Evolutionary conservation across 1,139 yeast species (phyloP).

Genomic region (Kurtzmaniella quercitrusa): DNA sequence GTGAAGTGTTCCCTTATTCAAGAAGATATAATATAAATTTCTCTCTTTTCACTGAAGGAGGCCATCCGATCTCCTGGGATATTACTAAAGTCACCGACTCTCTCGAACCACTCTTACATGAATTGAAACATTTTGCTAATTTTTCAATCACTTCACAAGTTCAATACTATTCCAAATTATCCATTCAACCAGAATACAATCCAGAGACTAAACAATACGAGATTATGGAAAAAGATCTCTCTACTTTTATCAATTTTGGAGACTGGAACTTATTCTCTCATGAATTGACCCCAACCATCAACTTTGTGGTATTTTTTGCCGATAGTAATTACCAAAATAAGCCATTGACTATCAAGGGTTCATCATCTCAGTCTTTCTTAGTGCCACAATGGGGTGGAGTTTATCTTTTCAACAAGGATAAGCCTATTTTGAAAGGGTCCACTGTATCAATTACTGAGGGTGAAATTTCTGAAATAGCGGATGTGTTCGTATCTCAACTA

Average conservation of each 20-base stretch:
- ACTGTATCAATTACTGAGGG: conserved; percentile 27
- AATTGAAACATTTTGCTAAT: conserved; percentile 51
- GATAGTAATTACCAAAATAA: conserved; percentile 32
- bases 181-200: conserved; percentile 22
- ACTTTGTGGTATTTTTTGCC: conserved; percentile 67
- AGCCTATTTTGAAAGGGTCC: conserved; percentile 20
- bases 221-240: conserved; percentile 43
- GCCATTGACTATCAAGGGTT: conserved; percentile 43
- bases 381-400: conserved; percentile 93
- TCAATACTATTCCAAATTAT: conserved; percentile 57
- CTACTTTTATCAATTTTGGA: conserved; percentile 72
- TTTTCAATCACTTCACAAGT: conserved; percentile 78
- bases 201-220: conserved; percentile 26
- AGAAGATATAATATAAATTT: conserved; percentile 65
- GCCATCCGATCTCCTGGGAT: conserved; percentile 38
- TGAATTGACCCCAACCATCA: conserved; percentile 59
- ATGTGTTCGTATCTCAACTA: conserved; percentile 70
- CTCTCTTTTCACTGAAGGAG: conserved; percentile 46
- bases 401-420: conserved; percentile 43
- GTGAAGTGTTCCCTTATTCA: conserved; percentile 50
- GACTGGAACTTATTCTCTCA: conserved; percentile 69
- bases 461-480: conserved; percentile 57
- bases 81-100: conserved; percentile 23
- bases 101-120: conserved; percentile 24
- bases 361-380: conserved; percentile 62